These are phyloP conservation scores for Saturnispora halmiae DNA, from an alignment of 805 yeast genomes.

Conservation along the genomic window DNA sequence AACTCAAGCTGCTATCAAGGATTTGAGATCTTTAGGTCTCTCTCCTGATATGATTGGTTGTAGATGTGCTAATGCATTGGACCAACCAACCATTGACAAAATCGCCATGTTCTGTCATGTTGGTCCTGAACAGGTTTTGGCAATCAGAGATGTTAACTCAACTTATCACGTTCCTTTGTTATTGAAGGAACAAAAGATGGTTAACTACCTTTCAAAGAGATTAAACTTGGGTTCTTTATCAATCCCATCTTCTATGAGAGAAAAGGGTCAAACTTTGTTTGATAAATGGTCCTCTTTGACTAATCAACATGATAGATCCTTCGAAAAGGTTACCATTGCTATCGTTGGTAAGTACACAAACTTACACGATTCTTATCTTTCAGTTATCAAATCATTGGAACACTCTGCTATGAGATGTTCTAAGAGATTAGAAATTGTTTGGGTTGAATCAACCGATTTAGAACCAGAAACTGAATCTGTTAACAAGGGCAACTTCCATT, in stretches of 20 bases:
- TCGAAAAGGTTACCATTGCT: slow-evolving; percentile 86
- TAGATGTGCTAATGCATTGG: slow-evolving; percentile 82
- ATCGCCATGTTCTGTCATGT: slow-evolving; percentile 99
- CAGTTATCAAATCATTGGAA: slow-evolving; percentile 91
- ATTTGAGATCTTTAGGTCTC: slow-evolving; percentile 88
- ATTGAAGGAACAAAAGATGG: slow-evolving; percentile 77
- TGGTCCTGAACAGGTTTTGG: slow-evolving; percentile 95
- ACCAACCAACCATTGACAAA: slow-evolving; percentile 79
- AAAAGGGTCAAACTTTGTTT: slow-evolving; percentile 64
- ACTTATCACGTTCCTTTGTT: slow-evolving; percentile 95
- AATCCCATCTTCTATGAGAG: slow-evolving; percentile 40
- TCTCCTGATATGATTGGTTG: slow-evolving; percentile 97
- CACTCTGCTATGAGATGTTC: slow-evolving; percentile 89
- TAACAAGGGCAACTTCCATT: slow-evolving; percentile 73
- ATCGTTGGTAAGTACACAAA: slow-evolving; percentile 96
- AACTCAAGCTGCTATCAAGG: slow-evolving; percentile 97
- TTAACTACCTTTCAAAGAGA: slow-evolving; percentile 61
- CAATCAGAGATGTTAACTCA: slow-evolving; percentile 92
- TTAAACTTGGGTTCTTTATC: slow-evolving; percentile 46
- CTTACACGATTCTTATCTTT: slow-evolving; percentile 87
- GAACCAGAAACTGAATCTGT: slow-evolving; percentile 60
- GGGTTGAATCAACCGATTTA: slow-evolving; percentile 93
- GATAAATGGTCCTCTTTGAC: slow-evolving; percentile 75
- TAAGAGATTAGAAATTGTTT: slow-evolving; percentile 74
- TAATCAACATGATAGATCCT: slow-evolving; percentile 68